Percentiles rank a stretch among this genome's conserved stretches.
These are phyloP conservation scores for Tylopilus subfusipes DNA, from an alignment of 768 basidiomycete genomes.

Conservation along the genomic window DNA sequence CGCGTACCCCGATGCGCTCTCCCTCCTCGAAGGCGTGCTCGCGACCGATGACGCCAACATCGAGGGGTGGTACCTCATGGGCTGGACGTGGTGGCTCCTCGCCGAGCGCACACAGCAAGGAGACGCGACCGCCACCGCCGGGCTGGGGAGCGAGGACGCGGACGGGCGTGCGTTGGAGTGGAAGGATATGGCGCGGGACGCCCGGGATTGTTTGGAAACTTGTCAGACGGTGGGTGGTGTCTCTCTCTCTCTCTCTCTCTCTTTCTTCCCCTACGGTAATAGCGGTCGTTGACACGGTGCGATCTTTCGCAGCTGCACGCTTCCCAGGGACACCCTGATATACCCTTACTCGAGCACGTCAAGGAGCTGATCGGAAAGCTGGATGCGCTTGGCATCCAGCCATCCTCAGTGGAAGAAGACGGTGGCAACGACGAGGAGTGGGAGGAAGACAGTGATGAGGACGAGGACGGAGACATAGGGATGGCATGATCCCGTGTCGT, in stretches of 20 bases:
- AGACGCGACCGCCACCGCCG: slow-evolving; percentile 36
- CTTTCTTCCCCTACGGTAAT: neutral
- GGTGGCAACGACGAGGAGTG: slow-evolving; percentile 46
- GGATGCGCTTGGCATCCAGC: slow-evolving; percentile 60
- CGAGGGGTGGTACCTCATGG: slow-evolving; percentile 93
- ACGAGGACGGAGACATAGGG: slow-evolving; percentile 52
- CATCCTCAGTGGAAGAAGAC: slow-evolving; percentile 47
- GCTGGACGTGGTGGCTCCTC: slow-evolving; percentile 90
- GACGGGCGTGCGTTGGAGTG: slow-evolving; percentile 49
- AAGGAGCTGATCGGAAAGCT: slow-evolving; percentile 68
- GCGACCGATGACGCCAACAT: slow-evolving; percentile 80
- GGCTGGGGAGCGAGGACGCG: slow-evolving; percentile 13
- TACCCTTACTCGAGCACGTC: slow-evolving; percentile 70
- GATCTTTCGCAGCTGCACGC: slow-evolving; percentile 52
- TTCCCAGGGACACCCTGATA: slow-evolving; percentile 71
- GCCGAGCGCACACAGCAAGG: slow-evolving; percentile 65
- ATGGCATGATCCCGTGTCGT: slow-evolving; percentile 39
- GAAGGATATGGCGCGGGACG: slow-evolving; percentile 76
- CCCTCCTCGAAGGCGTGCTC: slow-evolving; percentile 76
- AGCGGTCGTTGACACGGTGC: neutral
- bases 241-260: neutral
- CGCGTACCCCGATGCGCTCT: slow-evolving; percentile 66
- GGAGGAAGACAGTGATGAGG: slow-evolving; percentile 61
- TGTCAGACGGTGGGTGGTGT: slow-evolving; percentile 64
- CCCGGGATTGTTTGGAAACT: slow-evolving; percentile 78